Evolutionary conservation across 306 rosid species (phyloP), one percentile per base, ranked within the genome.

Genomic region (Citrullus amarus): DNA sequence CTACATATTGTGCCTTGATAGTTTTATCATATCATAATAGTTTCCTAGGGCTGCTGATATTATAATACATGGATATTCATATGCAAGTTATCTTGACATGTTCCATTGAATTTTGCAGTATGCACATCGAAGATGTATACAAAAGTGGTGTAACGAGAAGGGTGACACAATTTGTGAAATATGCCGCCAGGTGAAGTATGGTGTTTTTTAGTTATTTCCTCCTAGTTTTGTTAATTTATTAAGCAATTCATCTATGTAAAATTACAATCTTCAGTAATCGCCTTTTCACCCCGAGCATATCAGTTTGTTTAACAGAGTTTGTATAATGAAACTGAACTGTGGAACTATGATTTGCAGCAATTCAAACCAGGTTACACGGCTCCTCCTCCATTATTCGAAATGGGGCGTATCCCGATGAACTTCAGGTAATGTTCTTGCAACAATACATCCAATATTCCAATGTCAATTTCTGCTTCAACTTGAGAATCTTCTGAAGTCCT

Each of bases 121-220:
- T 7, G 99, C 98, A 5, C 99, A 96, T 87, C 89, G 98, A 41
- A 88, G 87, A 83, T 96, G 99, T 71, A 82, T 96, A 79, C 99
- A 96, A 74, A 82, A 89, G 79, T 96, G 99, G 99, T 96, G 99
- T 74, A 88, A 96, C 79, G 99, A 92, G 88, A 96, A 96, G 84
- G 97, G 99, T 43, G 90, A 96, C 84, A 92, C 93, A 48, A 76
- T 83, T 22, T 96, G 99, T 81, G 99, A 96, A 89, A 96, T 96
- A 85, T 96, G 99, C 86, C 98, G 86, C 74, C 93, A 95, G 97
- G 99, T 91, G 83, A 83, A 79, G 81, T 81, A 22, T 56, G 30
- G n/a, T 72, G 46, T 17, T 39, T 65, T 63, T 54, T 79, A 18
- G 65, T 32, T 63, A 13, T 18, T 39, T 32, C 8, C 32, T 50